Evolutionary conservation across 768 basidiomycete genomes (phyloP).

Genomic region (Lyophyllum semitale): DNA sequence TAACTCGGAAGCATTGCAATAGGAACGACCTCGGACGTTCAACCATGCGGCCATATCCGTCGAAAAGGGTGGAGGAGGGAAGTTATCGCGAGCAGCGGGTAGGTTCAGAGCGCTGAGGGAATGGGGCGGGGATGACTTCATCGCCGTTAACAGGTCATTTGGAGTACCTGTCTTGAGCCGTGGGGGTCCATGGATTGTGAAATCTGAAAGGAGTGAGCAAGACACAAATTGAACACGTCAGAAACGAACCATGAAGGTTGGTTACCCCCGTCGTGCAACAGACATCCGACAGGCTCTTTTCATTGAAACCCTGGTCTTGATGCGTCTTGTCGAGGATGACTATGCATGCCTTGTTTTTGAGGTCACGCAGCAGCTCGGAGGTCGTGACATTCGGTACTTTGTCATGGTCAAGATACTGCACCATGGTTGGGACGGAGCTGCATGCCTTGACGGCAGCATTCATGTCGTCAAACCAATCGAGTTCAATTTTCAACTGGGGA

Average conservation of each 20-base stretch:
- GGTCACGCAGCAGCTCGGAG: not conserved
- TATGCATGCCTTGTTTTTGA: not conserved
- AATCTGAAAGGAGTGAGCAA: not conserved
- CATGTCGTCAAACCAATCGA: too few relatives aligned
- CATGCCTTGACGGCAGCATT: too few relatives aligned
- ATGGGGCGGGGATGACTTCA: not conserved
- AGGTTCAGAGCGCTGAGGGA: not conserved
- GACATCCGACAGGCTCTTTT: not conserved
- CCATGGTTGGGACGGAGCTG: too few relatives aligned
- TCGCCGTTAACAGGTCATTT: not conserved
- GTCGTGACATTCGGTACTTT: not conserved
- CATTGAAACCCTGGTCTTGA: not conserved
- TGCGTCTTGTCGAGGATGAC: not conserved
- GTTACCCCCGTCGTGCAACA: not conserved
- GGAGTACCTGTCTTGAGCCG: not conserved
- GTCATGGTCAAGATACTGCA: too few relatives aligned
- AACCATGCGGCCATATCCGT: not conserved
- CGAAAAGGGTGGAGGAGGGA: not conserved
- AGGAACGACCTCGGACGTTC: not conserved
- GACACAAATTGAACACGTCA: not conserved
- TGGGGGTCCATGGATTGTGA: not conserved
- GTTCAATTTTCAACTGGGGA: too few relatives aligned
- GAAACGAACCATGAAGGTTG: not conserved
- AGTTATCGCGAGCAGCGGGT: not conserved
- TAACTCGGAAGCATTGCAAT: not conserved